A percentile compares a stretch with the other conserved stretches of the same genome.
These are phyloP conservation scores for Geoglossum cookeanum DNA, from an alignment of 2,329 filamentous ascomycete species.

Conservation along the genomic window DNA sequence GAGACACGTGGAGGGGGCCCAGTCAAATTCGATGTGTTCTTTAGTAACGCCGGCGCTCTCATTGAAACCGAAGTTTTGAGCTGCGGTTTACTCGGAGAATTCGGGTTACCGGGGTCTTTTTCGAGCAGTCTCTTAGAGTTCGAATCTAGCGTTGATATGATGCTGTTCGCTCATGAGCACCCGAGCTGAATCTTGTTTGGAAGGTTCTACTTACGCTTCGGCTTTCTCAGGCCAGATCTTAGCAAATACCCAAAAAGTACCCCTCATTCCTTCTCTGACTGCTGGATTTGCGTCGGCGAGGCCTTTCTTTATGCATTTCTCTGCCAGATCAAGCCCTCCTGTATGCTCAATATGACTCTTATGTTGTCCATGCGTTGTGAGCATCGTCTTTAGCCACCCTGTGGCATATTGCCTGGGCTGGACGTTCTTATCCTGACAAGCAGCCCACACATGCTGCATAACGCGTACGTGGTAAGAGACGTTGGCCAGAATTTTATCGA, in stretches of 20 bases:
- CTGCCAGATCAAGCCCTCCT: slow-evolving; percentile 63
- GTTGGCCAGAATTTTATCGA: slow-evolving; percentile 63
- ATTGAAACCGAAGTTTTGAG: slow-evolving; percentile 26
- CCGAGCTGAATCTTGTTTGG: slow-evolving; percentile 12
- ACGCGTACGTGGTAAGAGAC: slow-evolving; percentile 64
- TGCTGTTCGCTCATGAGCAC: slow-evolving; percentile 26
- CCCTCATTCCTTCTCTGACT: slow-evolving; percentile 70
- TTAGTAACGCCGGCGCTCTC: slow-evolving; percentile 37
- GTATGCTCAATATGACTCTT: slow-evolving; percentile 69
- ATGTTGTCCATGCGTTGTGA: slow-evolving; percentile 59
- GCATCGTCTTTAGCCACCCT: slow-evolving; percentile 66
- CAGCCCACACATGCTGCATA: slow-evolving; percentile 67
- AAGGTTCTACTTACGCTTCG: slow-evolving; percentile 37
- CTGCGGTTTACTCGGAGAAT: slow-evolving; percentile 30
- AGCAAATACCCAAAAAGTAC: slow-evolving; percentile 72
- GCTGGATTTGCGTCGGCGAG: slow-evolving; percentile 78
- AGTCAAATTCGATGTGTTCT: slow-evolving; percentile 35
- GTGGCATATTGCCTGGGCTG: slow-evolving; percentile 63
- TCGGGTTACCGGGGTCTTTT: slow-evolving; percentile 68
- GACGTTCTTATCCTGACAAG: slow-evolving; percentile 84
- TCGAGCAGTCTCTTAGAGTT: slow-evolving; percentile 65
- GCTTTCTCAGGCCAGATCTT: slow-evolving; percentile 60
- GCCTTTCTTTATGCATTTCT: slow-evolving; percentile 78
- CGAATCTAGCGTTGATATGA: slow-evolving; percentile 59
- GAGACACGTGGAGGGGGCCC: slow-evolving; percentile 38